Base-by-base conservation (phyloP, 345 rosid genomes). In the Trapa incisa region DNA sequence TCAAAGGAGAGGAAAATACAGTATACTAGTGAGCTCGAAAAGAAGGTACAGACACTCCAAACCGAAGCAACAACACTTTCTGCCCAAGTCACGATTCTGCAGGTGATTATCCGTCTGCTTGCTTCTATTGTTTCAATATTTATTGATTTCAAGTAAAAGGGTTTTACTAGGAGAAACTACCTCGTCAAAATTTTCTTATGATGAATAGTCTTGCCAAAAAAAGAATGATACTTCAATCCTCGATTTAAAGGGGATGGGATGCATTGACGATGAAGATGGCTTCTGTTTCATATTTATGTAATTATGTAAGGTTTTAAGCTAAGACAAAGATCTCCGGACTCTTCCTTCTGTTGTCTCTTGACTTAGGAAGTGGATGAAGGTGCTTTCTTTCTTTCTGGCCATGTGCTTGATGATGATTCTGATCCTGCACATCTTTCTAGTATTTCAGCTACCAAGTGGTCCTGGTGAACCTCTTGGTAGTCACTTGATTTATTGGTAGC, bases 31-130 rank as follows among this genome's bases (percentile, higher is more conserved):
- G 98, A 92, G 84, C 80, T 92, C 67, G 98, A 92, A 80, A 92
- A 86, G 86, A 92, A 89, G 75, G 98, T 92, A 66, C 98, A 89
- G 83, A 92, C 98, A 13, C 97, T 92, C 76, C 98, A 92, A 80
- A 86, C 88, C n/a, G 98, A 92, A 81, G 98, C 98, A 37, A 89
- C 98, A 22, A 22, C 29, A 22, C 29, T 22, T 22, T 22, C 29
- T 22, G 98, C 98, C 2, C 98, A 92, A 78, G 93, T 92, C 76
- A 88, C 96, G 4, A 71, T 88, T 84, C 75, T 92, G 68, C 98
- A 92, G 98, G 98, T 89, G 72, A 22, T 58, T 13, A 50, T 35
- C 33, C 6, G 0, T 22, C 41, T 22, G 29, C 29, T 54, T n/a
- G 22, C 16, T 67, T 41, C 11, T 17, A 48, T 22, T 22, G 29